phyloP scores from a whole-genome alignment of 169 alveolate species.

The Eimeria mitis region DNA sequence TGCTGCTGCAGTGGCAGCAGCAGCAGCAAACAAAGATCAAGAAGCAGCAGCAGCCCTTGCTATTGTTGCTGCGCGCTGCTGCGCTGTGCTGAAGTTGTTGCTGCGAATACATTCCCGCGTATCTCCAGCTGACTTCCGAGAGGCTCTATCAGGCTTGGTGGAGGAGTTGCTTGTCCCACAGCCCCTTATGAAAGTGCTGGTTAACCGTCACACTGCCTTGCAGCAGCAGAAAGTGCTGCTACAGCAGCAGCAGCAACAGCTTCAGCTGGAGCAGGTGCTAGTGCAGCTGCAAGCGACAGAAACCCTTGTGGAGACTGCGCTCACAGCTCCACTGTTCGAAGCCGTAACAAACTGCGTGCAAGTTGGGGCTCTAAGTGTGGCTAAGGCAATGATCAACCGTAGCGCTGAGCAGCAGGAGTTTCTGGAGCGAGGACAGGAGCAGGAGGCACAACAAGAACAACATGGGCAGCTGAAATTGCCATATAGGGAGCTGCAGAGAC shows the following conservation, averaged over 20 bases:
- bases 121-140: constrained; percentile 31
- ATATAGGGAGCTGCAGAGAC: constrained; percentile 48
- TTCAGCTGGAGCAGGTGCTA: constrained; percentile 26
- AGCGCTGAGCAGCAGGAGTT: constrained; percentile 40
- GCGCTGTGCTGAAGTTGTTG: constrained; percentile 52
- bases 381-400: constrained; percentile 33
- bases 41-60: constrained; percentile 37
- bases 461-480: constrained; percentile 37
- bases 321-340: constrained; percentile 20
- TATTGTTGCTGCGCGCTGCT: constrained; percentile 51
- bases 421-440: constrained; percentile 9
- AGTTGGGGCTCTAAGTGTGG: constrained; percentile 55
- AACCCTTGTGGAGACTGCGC: constrained; percentile 51
- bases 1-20: constrained; percentile 51
- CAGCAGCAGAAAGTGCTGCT: constrained; percentile 1
- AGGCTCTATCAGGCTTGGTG: neutral
- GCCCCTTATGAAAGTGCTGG: constrained; percentile 52
- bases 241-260: constrained; percentile 38
- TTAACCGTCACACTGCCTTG: constrained; percentile 24
- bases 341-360: constrained; percentile 47
- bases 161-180: constrained; percentile 50
- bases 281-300: constrained; percentile 17
- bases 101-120: constrained; percentile 16
- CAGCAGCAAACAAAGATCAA: constrained; percentile 49
- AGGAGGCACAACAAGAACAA: constrained; percentile 10